Conservation (phyloP, 371 early-diverging fungal species). For the Mortierella sp. region DNA sequence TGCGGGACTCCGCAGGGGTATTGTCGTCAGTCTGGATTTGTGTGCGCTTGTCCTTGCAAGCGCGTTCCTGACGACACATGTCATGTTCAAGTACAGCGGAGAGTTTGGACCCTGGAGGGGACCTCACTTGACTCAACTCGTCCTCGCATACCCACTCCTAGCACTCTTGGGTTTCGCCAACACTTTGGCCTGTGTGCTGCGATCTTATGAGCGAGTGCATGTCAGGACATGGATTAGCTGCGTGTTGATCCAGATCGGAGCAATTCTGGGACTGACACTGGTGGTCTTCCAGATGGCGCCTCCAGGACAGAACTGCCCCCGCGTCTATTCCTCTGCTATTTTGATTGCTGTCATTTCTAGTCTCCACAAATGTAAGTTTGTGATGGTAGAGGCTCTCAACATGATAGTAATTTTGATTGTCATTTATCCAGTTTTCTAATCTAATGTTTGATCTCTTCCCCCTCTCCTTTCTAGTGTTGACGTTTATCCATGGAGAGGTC, state of each 20-base stretch:
- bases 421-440: constrained; percentile 1
- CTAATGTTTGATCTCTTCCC: neutral
- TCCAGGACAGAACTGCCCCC: constrained; percentile 50
- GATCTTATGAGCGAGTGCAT: constrained; percentile 44
- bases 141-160: constrained; percentile 65
- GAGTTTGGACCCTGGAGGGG: constrained; percentile 68
- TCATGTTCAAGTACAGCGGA: constrained; percentile 62
- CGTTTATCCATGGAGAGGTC: constrained; percentile 57
- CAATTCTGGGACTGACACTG: constrained; percentile 53
- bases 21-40: constrained; percentile 39
- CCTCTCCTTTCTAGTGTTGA: constrained; percentile 27
- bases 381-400: constrained; percentile 3
- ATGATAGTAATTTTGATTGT: neutral
- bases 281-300: constrained; percentile 57
- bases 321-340: constrained; percentile 52
- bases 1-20: constrained; percentile 30
- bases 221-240: constrained; percentile 47
- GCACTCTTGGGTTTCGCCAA: constrained; percentile 61
- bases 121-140: constrained; percentile 67
- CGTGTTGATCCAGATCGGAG: constrained; percentile 47
- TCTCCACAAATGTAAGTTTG: constrained; percentile 52
- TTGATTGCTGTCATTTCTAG: constrained; percentile 48
- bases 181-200: constrained; percentile 56
- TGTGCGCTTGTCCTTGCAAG: constrained; percentile 61
- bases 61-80: constrained; percentile 59